A percentile compares a stretch with the other conserved stretches of the same genome.
These are phyloP conservation scores for Chrysophaeum taylorii DNA, from an alignment of 352 stramenopile genomes.

Conservation along the genomic window DNA sequence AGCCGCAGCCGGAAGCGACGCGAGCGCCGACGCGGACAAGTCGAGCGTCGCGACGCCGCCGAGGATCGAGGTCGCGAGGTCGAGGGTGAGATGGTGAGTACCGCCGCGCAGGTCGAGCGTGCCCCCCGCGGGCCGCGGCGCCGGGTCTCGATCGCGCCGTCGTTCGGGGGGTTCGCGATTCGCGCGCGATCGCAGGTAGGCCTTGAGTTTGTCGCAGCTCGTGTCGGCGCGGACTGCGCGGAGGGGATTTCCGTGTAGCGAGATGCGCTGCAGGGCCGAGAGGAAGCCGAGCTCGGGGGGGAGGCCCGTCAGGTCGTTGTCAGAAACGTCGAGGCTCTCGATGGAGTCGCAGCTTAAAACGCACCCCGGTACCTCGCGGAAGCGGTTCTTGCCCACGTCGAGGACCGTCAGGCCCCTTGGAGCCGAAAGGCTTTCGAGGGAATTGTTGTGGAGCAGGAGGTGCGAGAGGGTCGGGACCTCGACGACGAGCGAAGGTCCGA, in stretches of 20 bases:
- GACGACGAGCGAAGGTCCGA: not conserved
- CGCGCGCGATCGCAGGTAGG: conserved; percentile 12
- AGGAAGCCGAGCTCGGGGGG: conserved; percentile 13
- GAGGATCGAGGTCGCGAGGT: not conserved
- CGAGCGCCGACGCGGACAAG: too few relatives aligned
- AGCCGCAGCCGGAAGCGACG: too few relatives aligned
- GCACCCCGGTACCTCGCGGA: not conserved
- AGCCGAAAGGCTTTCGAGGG: not conserved
- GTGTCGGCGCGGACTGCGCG: conserved; percentile 7
- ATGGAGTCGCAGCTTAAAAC: not conserved
- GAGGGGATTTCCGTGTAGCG: conserved; percentile 22
- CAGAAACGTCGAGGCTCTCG: not conserved
- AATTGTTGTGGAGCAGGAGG: conserved; percentile 64
- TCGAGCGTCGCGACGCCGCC: not conserved
- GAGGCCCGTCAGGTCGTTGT: conserved; percentile 23
- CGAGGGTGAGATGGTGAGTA: not conserved
- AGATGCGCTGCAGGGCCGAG: not conserved
- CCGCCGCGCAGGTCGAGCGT: not conserved
- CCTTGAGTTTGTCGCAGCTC: conserved; percentile 12
- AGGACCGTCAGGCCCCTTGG: not conserved
- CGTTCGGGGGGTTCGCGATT: not conserved
- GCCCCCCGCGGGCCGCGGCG: not conserved
- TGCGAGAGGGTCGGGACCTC: conserved; percentile 32
- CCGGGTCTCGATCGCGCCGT: not conserved
- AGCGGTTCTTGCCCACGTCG: not conserved